Base-by-base conservation (phyloP, 306 rosid genomes). In the Geum urbanum region DNA sequence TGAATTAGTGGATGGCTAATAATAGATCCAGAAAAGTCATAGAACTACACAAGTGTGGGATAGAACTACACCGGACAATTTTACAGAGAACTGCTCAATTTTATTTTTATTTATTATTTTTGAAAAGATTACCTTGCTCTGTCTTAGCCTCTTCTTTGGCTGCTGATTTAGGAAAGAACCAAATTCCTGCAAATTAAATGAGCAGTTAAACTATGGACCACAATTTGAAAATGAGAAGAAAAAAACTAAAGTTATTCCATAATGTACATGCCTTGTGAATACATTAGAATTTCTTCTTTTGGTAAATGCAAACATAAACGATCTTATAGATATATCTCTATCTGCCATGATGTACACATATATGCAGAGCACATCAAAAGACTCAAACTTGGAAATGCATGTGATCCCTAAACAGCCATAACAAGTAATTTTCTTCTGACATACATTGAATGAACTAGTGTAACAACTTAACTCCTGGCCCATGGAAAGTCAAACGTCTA, bases 161-260 rank as follows among this genome's bases (percentile, higher is more conserved):
- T 19, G 14, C 24, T 68, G 44, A 50, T 10, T 70, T 68, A 5
- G 78, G 80, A 76, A 75, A 77, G 41, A 86, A 32, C 89, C 84
- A 85, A 37, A 40, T 40, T 11, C 92, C 92, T 91, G 80, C 73
- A 72, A 62, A 64, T 78, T 53, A 50, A 63, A 65, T 77, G 40
- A 58, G 43, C 13, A 44, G 67, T 66, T 49, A 20, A 76, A 35
- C 48, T 53, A 13, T 12, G 66, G 66, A 8, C 51, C 32, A 43
- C 40, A 19, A 3, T 44, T 53, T 2, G 4, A 49, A 11, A 15
- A 16, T n/a, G 5, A 40, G 6, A 69, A 40, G 6, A 69, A 18
- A 32, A 32, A 2, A 53, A 57, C 10, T 5, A 56, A 43, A 9
- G n/a, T 2, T 1, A 43, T 13, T 49, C 46, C 35, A 22, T 46